These are phyloP conservation scores for Tuber umbilicatum DNA, from an alignment of 495 filamentous ascomycete genomes.

Conservation along the genomic window DNA sequence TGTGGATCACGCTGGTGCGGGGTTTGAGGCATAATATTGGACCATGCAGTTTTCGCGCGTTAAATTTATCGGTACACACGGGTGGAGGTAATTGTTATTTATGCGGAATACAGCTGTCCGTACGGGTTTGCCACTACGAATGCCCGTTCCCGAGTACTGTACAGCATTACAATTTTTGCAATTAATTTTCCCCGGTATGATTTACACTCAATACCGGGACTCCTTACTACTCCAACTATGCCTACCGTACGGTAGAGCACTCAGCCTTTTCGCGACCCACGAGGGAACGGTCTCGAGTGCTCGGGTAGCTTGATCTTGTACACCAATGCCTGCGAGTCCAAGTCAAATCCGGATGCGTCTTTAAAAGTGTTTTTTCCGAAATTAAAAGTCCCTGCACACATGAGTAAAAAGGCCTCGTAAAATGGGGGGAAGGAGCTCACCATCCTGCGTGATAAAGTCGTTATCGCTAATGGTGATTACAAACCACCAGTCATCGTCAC, in stretches of 20 bases:
- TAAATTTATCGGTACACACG: too few species aligned
- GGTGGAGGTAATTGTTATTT: background rate
- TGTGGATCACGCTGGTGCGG: background rate
- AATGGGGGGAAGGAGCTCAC: slow-evolving; percentile 41
- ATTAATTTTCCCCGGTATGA: background rate
- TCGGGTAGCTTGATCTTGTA: slow-evolving; percentile 60
- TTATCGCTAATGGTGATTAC: slow-evolving; percentile 67
- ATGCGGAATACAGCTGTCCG: background rate
- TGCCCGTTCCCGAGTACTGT: background rate
- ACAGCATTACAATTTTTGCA: background rate
- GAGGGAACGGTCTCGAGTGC: slow-evolving; percentile 21
- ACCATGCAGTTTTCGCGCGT: background rate
- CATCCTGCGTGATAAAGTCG: slow-evolving; percentile 75
- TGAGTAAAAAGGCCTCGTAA: slow-evolving; percentile 17
- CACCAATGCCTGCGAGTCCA: slow-evolving; percentile 66
- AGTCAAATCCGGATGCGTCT: slow-evolving; percentile 57
- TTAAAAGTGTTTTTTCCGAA: slow-evolving; percentile 55
- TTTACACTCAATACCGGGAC: background rate
- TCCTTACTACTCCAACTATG: background rate
- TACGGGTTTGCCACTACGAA: background rate
- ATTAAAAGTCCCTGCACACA: slow-evolving; percentile 53
- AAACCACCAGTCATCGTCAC: slow-evolving; percentile 56
- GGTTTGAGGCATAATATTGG: background rate
- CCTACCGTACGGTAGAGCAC: background rate
- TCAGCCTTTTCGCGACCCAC: background rate